These are phyloP conservation scores for Oenanthe javanica DNA, from an alignment of 140 eudicot genomes.

Conservation along the genomic window DNA sequence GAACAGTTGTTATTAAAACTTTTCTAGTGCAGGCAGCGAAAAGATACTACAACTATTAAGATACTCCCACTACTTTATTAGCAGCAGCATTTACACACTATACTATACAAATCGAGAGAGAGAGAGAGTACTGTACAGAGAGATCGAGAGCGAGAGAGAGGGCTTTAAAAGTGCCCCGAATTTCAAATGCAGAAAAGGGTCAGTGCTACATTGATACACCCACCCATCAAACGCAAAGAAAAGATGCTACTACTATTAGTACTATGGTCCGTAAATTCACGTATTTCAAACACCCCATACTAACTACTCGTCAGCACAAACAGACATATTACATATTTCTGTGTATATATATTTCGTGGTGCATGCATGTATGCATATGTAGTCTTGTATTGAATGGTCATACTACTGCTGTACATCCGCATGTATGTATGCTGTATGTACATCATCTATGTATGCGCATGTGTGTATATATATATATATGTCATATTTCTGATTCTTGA, in stretches of 20 bases:
- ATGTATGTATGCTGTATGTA: background rate
- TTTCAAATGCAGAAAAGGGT: constrained; percentile 24
- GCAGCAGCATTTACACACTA: background rate
- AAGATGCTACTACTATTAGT: background rate
- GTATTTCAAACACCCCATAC: too few relatives aligned
- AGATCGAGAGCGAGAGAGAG: constrained; percentile 4
- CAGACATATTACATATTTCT: background rate
- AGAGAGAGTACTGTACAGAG: background rate
- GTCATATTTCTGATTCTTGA: background rate
- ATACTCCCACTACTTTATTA: background rate
- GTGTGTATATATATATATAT: background rate
- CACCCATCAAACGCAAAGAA: background rate
- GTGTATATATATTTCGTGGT: too few relatives aligned
- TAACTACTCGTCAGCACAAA: too few relatives aligned
- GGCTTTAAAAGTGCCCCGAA: constrained; percentile 17
- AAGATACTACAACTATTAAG: background rate
- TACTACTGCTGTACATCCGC: background rate
- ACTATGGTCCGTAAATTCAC: background rate
- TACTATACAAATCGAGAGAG: background rate
- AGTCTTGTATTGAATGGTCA: background rate
- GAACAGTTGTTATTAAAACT: background rate
- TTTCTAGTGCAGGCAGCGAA: background rate
- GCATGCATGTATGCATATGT: background rate
- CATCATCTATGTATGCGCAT: background rate
- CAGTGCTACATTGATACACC: background rate